phyloP scores from a whole-genome alignment of 345 rosid species.

The Salix arbutifolia region DNA sequence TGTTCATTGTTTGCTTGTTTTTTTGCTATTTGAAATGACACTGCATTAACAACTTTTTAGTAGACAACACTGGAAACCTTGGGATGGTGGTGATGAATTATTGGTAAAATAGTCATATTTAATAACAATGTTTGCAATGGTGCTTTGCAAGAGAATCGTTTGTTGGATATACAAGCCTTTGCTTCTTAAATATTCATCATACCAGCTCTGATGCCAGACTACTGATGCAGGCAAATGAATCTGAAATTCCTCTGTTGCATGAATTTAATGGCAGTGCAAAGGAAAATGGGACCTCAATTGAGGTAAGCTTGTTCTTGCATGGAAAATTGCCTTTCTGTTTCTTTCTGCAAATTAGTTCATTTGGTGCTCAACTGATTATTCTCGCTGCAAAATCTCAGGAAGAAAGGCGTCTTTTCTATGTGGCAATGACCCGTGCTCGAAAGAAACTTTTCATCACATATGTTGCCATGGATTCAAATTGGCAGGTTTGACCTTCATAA shows the following conservation, averaged over 20 bases:
- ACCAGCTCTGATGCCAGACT: background rate
- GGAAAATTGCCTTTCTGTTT: background rate
- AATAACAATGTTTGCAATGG: background rate
- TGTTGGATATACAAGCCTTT: background rate
- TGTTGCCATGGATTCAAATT: constrained; percentile 71
- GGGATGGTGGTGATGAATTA: background rate
- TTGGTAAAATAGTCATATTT: background rate
- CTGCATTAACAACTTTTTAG: too few species aligned
- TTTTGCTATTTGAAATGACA: too few species aligned
- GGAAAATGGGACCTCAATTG: constrained; percentile 57
- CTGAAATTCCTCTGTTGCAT: constrained; percentile 83
- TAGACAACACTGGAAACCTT: too few species aligned
- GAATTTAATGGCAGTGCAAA: constrained; percentile 49
- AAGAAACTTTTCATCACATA: constrained; percentile 73
- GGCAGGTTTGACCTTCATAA: constrained; percentile 66
- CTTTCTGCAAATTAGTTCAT: background rate
- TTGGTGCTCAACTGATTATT: constrained; percentile 10
- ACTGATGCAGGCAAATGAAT: constrained; percentile 72
- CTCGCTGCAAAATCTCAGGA: constrained; percentile 47
- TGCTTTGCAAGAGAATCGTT: background rate
- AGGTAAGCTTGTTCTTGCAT: constrained; percentile 41
- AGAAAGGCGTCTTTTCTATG: constrained; percentile 84
- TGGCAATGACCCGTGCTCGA: constrained; percentile 97
- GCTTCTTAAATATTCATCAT: background rate
- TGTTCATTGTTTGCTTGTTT: too few species aligned